Conservation (phyloP, 805 yeast genomes). For the Danielozyma ontarioensis region DNA sequence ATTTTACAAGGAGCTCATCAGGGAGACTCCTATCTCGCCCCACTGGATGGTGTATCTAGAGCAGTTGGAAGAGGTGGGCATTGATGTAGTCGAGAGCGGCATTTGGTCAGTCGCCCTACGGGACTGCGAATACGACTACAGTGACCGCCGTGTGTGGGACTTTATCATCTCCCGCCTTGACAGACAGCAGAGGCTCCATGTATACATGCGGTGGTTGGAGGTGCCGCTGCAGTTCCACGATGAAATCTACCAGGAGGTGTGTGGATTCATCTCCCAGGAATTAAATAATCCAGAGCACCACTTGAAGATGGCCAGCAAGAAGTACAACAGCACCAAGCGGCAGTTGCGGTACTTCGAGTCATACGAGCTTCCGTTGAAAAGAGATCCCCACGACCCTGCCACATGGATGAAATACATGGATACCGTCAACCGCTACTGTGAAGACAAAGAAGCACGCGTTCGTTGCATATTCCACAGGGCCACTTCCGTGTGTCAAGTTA, state of each 20-base stretch:
- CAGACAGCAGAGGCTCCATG: constrained; percentile 2
- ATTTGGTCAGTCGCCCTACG: background rate
- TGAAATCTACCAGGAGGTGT: constrained; percentile 34
- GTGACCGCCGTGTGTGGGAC: constrained; percentile 16
- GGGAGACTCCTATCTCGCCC: background rate
- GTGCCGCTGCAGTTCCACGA: constrained; percentile 39
- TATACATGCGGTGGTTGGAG: constrained; percentile 27
- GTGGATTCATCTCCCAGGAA: constrained; percentile 26
- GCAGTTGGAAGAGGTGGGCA: background rate
- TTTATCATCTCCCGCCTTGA: constrained; percentile 5
- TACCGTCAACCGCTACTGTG: constrained; percentile 17
- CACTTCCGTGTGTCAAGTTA: constrained; percentile 2
- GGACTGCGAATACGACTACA: constrained; percentile 15
- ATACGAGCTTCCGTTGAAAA: constrained; percentile 22
- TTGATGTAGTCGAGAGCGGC: background rate
- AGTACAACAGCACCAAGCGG: constrained; percentile 24
- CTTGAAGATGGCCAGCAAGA: constrained; percentile 34
- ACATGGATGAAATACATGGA: constrained; percentile 32
- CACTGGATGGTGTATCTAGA: background rate
- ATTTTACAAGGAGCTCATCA: background rate
- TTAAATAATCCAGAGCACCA: constrained; percentile 1
- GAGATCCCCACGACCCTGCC: constrained; percentile 9
- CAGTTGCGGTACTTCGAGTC: constrained; percentile 27
- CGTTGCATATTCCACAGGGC: constrained; percentile 28
- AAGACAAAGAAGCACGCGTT: constrained; percentile 5